phyloP scores from a whole-genome alignment of 306 rosid genomes.

The Lotus japonicus region DNA sequence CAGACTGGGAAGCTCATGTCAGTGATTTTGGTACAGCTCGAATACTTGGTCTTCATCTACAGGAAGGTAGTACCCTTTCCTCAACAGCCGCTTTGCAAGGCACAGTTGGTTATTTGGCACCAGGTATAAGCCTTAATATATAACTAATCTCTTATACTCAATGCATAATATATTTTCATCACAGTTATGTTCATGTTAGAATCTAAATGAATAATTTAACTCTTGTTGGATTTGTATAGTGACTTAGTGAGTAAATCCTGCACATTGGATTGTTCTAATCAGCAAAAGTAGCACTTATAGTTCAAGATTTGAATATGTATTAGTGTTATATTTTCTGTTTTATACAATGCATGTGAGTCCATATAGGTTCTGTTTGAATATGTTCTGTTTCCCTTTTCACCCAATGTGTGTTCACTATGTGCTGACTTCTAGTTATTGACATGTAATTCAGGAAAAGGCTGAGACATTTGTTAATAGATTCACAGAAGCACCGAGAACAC shows the following conservation, averaged over 20 bases:
- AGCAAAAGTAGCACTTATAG: background rate
- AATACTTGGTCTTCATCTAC: conserved; percentile 70
- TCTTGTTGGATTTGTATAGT: background rate
- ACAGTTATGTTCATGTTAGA: background rate
- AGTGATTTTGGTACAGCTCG: conserved; percentile 94
- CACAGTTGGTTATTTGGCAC: conserved; percentile 83
- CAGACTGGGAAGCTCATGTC: conserved; percentile 73
- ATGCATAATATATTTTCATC: background rate
- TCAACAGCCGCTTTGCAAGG: conserved; percentile 64
- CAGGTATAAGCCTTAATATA: conserved; percentile 49
- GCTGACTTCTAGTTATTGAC: background rate
- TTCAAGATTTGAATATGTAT: too few species aligned
- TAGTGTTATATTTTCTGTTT: too few species aligned
- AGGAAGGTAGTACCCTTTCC: conserved; percentile 46
- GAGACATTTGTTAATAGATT: background rate
- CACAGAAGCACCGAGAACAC: background rate
- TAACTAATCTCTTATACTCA: background rate
- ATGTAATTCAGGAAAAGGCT: background rate
- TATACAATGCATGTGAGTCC: too few species aligned
- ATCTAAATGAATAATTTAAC: conserved; percentile 15
- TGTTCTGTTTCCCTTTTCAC: background rate
- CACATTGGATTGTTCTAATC: background rate
- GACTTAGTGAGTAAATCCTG: background rate
- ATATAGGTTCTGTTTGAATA: too few species aligned
- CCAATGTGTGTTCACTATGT: background rate